Base-by-base conservation (phyloP, 176 grass and related monocot species). In the Oryza meyeriana region DNA sequence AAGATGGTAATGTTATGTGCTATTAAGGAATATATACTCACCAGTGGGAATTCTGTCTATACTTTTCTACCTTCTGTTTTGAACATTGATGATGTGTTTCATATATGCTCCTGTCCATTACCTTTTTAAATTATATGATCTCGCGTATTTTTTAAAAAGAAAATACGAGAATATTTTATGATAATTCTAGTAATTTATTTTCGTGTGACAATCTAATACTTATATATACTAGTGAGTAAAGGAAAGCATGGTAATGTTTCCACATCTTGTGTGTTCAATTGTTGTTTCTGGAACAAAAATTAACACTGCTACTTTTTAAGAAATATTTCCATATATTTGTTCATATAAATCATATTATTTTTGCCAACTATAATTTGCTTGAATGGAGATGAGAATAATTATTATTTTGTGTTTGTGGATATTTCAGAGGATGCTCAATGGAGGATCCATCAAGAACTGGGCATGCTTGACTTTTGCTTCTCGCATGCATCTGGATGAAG, bases 401-500 rank as follows among this genome's bases (percentile, higher is more conserved):
- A 71, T 40, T 48, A 1, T 14, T 6, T 42, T 81, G 0, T 28
- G 4, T 41, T 16, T 42, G 12, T 31, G 13, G 1, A 69, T 79
- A 26, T 80, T 27, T 42, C 81, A 91, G 85, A 85, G 57, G 87
- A 61, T 93, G 74, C 36, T 93, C 29, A 75, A 90, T 83, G 87
- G 91, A 64, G 87, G 73, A 64, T 70, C 22, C 1, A 72, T 93
- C 24, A 78, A 87, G 1, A 29, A 79, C 10, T 93, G 87, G 91
- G 82, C 91, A 5, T 93, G 91, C 41, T 30, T 90, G 58, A 87
- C 29, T 82, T 90, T 93, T 34, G 73, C 86, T 52, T 83, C 80
- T 63, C 72, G 81, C 22, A 28, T 93, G 58, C 77, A 38, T 61
- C 20, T 10, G 10, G 84, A 87, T 28, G 77, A 75, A 8, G 35